phyloP scores from a whole-genome alignment of 2,329 filamentous ascomycete species.

The Hymenoscyphus repandus region DNA sequence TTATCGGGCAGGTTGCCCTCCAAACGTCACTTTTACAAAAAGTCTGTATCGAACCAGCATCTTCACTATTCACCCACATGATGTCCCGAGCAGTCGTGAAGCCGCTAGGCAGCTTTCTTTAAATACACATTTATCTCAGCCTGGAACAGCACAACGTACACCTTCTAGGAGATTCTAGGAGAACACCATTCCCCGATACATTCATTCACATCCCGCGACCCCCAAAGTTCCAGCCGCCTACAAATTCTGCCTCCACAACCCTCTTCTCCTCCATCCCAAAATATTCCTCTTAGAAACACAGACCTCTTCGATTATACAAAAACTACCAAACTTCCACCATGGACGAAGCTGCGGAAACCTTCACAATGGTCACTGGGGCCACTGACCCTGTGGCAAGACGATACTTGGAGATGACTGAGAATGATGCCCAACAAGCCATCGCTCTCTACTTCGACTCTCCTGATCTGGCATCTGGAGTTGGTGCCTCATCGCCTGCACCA shows the following conservation, averaged over 20 bases:
- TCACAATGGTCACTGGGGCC: slow-evolving; percentile 76
- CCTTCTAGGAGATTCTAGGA: too few relatives aligned
- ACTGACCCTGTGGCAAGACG: slow-evolving; percentile 69
- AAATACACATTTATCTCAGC: too few relatives aligned
- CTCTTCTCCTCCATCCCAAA: neutral
- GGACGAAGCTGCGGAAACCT: slow-evolving; percentile 66
- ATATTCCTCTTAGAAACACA: neutral
- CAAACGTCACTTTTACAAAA: too few relatives aligned
- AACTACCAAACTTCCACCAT: slow-evolving; percentile 16
- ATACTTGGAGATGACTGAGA: slow-evolving; percentile 80
- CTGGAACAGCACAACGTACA: too few relatives aligned
- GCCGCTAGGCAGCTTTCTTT: too few relatives aligned
- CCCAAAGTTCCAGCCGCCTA: too few relatives aligned
- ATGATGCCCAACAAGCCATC: slow-evolving; percentile 79
- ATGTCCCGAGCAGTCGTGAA: too few relatives aligned
- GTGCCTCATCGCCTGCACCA: slow-evolving; percentile 21
- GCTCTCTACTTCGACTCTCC: slow-evolving; percentile 87
- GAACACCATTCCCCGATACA: too few relatives aligned
- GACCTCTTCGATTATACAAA: neutral
- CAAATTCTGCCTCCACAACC: neutral
- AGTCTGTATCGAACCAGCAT: too few relatives aligned
- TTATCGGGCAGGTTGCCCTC: too few relatives aligned
- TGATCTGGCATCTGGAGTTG: slow-evolving; percentile 47
- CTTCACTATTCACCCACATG: too few relatives aligned
- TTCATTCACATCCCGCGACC: too few relatives aligned